Percentiles rank a stretch among this genome's conserved stretches.
Evolutionary conservation across 345 rosid genomes (phyloP).

Genomic region (Salix dunnii): DNA sequence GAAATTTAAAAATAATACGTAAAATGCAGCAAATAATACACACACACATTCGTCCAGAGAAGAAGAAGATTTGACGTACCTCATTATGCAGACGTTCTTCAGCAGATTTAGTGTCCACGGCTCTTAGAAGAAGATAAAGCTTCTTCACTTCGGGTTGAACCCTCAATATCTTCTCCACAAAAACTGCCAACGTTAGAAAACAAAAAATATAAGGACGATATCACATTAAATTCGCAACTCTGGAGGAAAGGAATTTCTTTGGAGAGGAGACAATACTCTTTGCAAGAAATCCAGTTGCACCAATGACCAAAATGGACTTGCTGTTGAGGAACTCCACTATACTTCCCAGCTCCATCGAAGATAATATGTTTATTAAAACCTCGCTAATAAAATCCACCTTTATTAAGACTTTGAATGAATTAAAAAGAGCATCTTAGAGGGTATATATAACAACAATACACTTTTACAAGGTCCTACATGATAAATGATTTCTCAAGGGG

Average conservation of each 20-base stretch:
- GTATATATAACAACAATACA: too few species aligned
- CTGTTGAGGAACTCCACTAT: background rate
- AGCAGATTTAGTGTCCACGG: constrained; percentile 18
- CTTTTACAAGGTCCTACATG: constrained; percentile 14
- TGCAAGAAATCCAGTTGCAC: constrained; percentile 15
- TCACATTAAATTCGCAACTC: too few species aligned
- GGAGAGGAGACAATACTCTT: background rate
- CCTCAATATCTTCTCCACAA: constrained; percentile 34
- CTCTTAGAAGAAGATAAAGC: constrained; percentile 41
- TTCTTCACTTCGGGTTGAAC: constrained; percentile 33
- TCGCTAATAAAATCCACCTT: too few species aligned
- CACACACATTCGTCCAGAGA: too few species aligned
- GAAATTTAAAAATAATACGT: too few species aligned
- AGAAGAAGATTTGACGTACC: too few species aligned
- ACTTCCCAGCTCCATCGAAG: constrained; percentile 6
- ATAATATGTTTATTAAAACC: background rate
- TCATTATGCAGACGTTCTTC: too few species aligned
- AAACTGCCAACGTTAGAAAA: constrained; percentile 20
- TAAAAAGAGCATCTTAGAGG: too few species aligned
- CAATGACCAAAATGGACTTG: constrained; percentile 5
- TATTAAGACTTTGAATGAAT: too few species aligned
- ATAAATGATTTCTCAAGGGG: constrained; percentile 2
- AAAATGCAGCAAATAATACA: too few species aligned
- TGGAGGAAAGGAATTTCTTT: too few species aligned
- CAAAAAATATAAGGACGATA: background rate